Evolutionary conservation across 2,329 filamentous ascomycete species (phyloP).

Genomic region (Lasiodiplodia theobromae): DNA sequence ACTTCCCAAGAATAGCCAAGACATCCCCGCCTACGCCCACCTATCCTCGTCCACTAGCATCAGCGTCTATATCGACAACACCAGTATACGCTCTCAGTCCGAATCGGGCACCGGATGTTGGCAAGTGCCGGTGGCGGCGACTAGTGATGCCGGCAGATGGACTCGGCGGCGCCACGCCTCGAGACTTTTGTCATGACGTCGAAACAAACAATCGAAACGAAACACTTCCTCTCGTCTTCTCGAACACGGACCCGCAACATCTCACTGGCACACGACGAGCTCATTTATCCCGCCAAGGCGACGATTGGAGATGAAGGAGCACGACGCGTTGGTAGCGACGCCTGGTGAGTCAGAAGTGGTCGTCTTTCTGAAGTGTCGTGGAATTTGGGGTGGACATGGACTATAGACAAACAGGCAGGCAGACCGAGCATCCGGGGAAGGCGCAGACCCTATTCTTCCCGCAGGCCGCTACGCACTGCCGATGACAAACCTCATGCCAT

Average conservation of each 20-base stretch:
- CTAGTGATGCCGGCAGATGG: constrained; percentile 1
- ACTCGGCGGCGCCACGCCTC: constrained; percentile 7
- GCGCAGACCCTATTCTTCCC: background rate
- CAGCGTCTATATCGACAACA: background rate
- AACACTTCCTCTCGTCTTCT: constrained; percentile 10
- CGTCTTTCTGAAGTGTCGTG: constrained; percentile 6
- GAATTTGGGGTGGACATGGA: background rate
- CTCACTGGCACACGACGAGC: background rate
- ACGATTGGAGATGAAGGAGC: constrained; percentile 13
- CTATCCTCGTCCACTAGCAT: background rate
- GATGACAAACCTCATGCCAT: background rate
- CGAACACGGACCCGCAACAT: background rate
- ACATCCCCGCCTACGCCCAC: background rate
- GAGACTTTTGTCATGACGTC: background rate
- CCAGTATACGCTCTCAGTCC: background rate
- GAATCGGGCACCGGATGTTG: background rate
- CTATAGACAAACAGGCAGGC: background rate
- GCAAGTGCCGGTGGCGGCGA: background rate
- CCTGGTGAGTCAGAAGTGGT: background rate
- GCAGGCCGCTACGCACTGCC: background rate
- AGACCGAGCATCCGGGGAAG: constrained; percentile 8
- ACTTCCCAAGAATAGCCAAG: background rate
- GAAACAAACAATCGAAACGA: constrained; percentile 17
- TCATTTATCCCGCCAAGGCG: background rate
- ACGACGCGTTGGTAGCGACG: background rate